Evolutionary conservation across 345 rosid species (phyloP), one percentile per base, ranked within the genome.

Genomic region (Gossypium mustelinum): DNA sequence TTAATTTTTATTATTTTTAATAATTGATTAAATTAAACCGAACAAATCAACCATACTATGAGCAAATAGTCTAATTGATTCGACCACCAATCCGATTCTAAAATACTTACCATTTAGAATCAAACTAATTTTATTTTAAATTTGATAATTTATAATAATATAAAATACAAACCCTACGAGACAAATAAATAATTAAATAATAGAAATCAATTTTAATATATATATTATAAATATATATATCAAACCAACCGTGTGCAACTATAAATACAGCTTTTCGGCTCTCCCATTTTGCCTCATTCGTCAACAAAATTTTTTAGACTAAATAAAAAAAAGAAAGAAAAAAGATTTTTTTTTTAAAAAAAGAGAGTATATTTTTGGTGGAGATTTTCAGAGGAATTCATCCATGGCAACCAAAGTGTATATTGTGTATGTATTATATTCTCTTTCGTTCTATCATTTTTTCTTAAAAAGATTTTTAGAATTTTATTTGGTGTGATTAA

Each of bases 381-480:
- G 72, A 51, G 51, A 73, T 50, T 24, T 3, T 13, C 16, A 25
- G 78, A 44, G 59, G 70, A 70, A 51, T 61, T 48, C 48, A 73
- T 70, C 82, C 29, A 90, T 90, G 94, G 89, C 91, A 17, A 84
- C 85, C 62, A 90, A 90, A 85, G 89, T 90, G 55, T 90, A 88
- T 80, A 88, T 90, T 77, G 92, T 90, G 94, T 90, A 90, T 24
- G 94, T 83, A 7, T 61, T 52, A 1, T 61, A 63, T n/a, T 47
- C 65, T 60, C 62, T 41, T 60, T 79, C 41, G 2, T 70, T 68
- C 55, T 44, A 7, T 51, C 34, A 48, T 52, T 60, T 47, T 47
- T 18, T 10, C 1, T 2, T 24, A 24, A 24, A 24, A 24, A 1
- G 1, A 0, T 66, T 58, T 22, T 58, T 58, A 22, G 14, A 22